Base-by-base conservation (phyloP, 2,329 filamentous ascomycete genomes). In the Leptographium procerum region DNA sequence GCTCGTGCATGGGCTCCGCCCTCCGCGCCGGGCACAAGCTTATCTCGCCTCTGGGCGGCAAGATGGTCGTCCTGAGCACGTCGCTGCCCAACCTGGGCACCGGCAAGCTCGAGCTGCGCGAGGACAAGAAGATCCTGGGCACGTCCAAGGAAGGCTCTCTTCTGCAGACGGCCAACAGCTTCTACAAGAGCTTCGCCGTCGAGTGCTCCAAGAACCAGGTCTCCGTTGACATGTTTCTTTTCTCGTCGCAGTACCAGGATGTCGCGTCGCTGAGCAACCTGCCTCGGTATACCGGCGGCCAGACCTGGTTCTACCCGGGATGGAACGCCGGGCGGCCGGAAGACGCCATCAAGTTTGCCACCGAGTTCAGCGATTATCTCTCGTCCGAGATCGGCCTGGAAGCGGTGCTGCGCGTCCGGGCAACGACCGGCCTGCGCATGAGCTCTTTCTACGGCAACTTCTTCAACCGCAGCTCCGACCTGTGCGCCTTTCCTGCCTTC, bases 381-480 rank as follows among this genome's bases (percentile, higher is more conserved):
- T 96, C 91, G 11, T 86, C 91, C 0, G 94, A 99, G 72, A 96
- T 99, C 68, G 94, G 92, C 0, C 76, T 99, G 40, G 94, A 99
- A 73, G 94, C 94, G 50, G 94, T 99, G 43, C 85, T 99, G 58
- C 88, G 94, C 69, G 94, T 99, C 45, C 87, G 94, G 64, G 94
- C 94, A 22, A 96, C 91, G 2, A 97, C 91, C 28, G 94, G 94
- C 56, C 76, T 99, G 60, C 85, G 94, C 57, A 97, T 97, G 88
- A 96, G 86, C 75, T 91, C 92, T 2, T 99, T 99, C 75, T 99
- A 97, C 72, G 94, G 94, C 65, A 99, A 99, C 76, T 99, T 99
- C 75, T 99, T 99, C 80, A 99, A 97, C 77, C 84, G 94, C 65
- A 96, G 90, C 70, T 96, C 91, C 19, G 94, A 99, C 74, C 83